Evolutionary conservation across 176 grass and related monocot genomes (phyloP), one percentile per base, ranked within the genome.

Genomic region (Oryza meridionalis): DNA sequence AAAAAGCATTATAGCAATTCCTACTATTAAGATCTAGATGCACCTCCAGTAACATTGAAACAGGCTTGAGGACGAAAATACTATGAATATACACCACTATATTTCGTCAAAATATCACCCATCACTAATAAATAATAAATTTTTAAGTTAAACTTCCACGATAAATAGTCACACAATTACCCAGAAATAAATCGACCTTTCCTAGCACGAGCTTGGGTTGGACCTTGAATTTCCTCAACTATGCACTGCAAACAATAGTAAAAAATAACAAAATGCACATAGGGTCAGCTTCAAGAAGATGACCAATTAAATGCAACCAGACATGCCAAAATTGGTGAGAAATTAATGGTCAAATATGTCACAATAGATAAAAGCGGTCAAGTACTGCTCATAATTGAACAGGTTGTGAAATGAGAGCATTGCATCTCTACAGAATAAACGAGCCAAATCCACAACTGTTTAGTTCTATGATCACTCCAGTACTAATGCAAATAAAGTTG

Each of bases 121-220:
- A 74, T 58, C 61, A 78, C 11, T 70, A 75, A 11, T 69, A 79
- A 79, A 82, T 47, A 76, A 27, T 24, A 37, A 50, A 65, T n/a
- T 44, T 29, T 0, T 47, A 50, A 55, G 33, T 43, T 35, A 21
- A 76, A 77, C 35, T 80, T 47, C 22, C 50, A 51, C 22, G 69
- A 11, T 71, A 19, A 38, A 82, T 77, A 43, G 69, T 72, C 81
- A 22, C 78, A 55, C 33, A 85, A 88, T 98, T 98, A 95, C 96
- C 96, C 96, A 78, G 96, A 98, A 91, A 98, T 92, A 90, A 98
- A 98, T 91, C 96, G 96, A 86, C 87, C 81, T 92, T 98, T 98
- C 65, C 93, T 87, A 65, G 85, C 89, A 87, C 96, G 96, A 9
- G 96, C 89, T 77, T 91, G 96, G 67, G 85, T 79, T 91, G 96